Evolutionary conservation across 495 filamentous ascomycete genomes (phyloP).

Genomic region (Letharia lupina): DNA sequence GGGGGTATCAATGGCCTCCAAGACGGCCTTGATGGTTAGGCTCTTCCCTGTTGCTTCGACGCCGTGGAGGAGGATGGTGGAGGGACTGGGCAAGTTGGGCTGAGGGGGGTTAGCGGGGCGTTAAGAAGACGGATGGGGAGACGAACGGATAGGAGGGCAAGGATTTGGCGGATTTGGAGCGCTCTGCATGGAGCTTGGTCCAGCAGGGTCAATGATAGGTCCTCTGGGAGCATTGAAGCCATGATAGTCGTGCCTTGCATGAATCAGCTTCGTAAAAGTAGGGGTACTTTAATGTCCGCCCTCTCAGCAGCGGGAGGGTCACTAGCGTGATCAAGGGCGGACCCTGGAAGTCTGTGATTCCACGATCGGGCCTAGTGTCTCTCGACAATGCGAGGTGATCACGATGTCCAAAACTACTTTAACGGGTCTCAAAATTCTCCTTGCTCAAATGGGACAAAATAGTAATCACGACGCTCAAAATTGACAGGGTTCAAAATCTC

Average conservation of each 20-base stretch:
- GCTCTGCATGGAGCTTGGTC: conserved; percentile 51
- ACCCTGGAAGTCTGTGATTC: too few relatives aligned
- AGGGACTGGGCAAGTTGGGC: not conserved
- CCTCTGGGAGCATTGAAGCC: not conserved
- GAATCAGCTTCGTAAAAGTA: too few relatives aligned
- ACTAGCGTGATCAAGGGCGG: too few relatives aligned
- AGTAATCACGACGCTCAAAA: too few relatives aligned
- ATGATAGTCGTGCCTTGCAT: not conserved
- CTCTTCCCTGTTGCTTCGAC: conserved; percentile 91
- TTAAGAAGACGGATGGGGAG: not conserved
- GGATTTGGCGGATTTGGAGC: conserved; percentile 52
- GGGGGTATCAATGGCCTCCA: conserved; percentile 45
- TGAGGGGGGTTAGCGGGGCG: not conserved
- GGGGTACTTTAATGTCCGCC: too few relatives aligned
- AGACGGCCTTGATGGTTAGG: conserved; percentile 54
- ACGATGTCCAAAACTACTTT: too few relatives aligned
- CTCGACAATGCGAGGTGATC: too few relatives aligned
- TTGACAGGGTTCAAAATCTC: too few relatives aligned
- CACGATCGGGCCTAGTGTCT: too few relatives aligned
- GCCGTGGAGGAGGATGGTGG: conserved; percentile 68
- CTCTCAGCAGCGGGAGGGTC: too few relatives aligned
- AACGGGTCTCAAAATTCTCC: too few relatives aligned
- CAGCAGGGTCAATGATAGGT: not conserved
- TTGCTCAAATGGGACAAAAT: too few relatives aligned
- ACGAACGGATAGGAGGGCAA: conserved; percentile 53